phyloP scores from a whole-genome alignment of 345 rosid genomes.

The Sisymbrium altissimum region DNA sequence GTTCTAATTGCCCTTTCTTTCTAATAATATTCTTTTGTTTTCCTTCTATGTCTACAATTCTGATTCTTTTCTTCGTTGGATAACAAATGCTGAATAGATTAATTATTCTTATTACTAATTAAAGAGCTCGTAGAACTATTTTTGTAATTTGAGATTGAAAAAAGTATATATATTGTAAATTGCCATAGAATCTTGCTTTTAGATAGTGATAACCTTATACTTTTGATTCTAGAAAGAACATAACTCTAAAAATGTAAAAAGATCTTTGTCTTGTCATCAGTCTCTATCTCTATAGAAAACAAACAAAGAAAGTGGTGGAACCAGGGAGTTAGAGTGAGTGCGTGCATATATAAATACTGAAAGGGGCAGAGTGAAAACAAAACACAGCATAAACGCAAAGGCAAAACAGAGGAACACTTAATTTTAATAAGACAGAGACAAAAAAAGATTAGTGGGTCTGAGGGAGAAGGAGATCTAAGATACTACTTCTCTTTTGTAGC shows the following conservation, averaged over 20 bases:
- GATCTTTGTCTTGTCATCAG: slow-evolving; percentile 38
- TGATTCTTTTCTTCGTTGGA: background rate
- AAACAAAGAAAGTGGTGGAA: slow-evolving; percentile 31
- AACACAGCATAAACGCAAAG: slow-evolving; percentile 35
- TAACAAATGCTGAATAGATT: slow-evolving; percentile 1
- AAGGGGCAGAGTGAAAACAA: slow-evolving; percentile 13
- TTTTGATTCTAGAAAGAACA: slow-evolving; percentile 24
- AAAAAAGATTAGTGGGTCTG: background rate
- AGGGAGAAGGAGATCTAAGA: background rate
- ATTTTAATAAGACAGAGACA: slow-evolving; percentile 15
- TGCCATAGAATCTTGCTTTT: slow-evolving; percentile 6
- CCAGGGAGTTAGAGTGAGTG: slow-evolving; percentile 25
- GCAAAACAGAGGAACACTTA: slow-evolving; percentile 22
- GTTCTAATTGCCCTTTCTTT: background rate
- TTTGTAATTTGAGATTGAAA: background rate
- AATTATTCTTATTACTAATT: slow-evolving; percentile 15
- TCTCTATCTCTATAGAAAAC: slow-evolving; percentile 12
- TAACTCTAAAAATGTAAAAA: slow-evolving; percentile 21
- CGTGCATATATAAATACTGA: slow-evolving; percentile 57
- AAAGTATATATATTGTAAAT: background rate
- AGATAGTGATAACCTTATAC: slow-evolving; percentile 19
- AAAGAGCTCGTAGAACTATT: slow-evolving; percentile 1
- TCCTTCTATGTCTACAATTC: slow-evolving; percentile 1
- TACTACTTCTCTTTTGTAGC: background rate
- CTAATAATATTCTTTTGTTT: background rate